These are phyloP conservation scores for Nymphaea colorata DNA, from an alignment of 164 flowering plant species.

Conservation along the genomic window DNA sequence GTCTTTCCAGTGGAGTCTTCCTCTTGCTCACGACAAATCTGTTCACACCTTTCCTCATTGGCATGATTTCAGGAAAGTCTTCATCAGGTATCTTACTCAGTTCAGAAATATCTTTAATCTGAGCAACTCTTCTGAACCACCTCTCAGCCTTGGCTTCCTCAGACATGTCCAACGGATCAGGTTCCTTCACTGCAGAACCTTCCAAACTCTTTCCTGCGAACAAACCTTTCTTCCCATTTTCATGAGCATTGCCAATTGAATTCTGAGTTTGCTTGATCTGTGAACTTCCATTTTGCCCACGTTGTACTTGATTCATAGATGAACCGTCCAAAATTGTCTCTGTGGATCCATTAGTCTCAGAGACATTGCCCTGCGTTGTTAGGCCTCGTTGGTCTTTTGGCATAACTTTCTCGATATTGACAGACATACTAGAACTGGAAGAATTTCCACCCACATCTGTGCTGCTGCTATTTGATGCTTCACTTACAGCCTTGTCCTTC, in stretches of 20 bases:
- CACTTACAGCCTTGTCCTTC: slow-evolving; percentile 30
- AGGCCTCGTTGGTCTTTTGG: not conserved
- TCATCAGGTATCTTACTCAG: slow-evolving; percentile 91
- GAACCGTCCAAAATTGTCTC: not conserved
- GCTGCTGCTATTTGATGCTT: slow-evolving; percentile 4
- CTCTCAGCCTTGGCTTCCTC: slow-evolving; percentile 96
- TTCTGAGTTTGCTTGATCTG: slow-evolving; percentile 1
- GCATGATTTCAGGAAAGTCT: slow-evolving; percentile 97
- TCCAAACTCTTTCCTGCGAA: slow-evolving; percentile 66
- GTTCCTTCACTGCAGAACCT: slow-evolving; percentile 82
- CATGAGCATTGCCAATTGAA: slow-evolving; percentile 11
- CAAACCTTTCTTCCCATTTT: slow-evolving; percentile 26
- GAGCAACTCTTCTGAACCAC: slow-evolving; percentile 90
- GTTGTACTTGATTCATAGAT: not conserved
- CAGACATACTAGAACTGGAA: not conserved
- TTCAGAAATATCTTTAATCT: slow-evolving; percentile 93
- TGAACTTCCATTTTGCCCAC: not conserved
- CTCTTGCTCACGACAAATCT: slow-evolving; percentile 97
- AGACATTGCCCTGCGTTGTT: not conserved
- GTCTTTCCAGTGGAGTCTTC: slow-evolving; percentile 87
- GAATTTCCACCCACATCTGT: not conserved
- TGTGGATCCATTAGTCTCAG: not conserved
- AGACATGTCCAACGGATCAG: slow-evolving; percentile 92
- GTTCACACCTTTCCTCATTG: slow-evolving; percentile 95
- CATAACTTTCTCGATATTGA: not conserved